Conservation (phyloP, 2,329 filamentous ascomycete genomes). For the Aureobasidium lini region DNA sequence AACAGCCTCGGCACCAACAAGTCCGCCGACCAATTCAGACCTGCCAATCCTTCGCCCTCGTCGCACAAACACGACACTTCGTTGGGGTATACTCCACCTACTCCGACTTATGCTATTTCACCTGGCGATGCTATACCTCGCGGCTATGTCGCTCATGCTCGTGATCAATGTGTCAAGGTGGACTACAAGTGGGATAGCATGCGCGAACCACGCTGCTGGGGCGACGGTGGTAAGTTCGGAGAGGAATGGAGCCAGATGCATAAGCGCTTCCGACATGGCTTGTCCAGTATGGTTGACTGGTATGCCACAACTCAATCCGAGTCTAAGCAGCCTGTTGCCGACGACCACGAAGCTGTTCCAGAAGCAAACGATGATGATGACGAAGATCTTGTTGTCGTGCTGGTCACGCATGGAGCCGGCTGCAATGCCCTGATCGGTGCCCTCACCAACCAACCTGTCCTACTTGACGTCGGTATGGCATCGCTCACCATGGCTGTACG, state of each 20-base stretch:
- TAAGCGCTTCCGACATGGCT: constrained; percentile 70
- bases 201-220: constrained; percentile 69
- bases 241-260: constrained; percentile 98
- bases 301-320: constrained; percentile 44
- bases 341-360: constrained; percentile 26
- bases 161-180: constrained; percentile 76
- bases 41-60: neutral
- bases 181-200: constrained; percentile 97
- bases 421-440: constrained; percentile 93
- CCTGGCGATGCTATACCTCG: constrained; percentile 72
- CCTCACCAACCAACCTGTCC: constrained; percentile 80
- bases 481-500: constrained; percentile 82
- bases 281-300: constrained; percentile 76
- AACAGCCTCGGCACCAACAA: constrained; percentile 30
- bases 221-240: constrained; percentile 75
- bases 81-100: constrained; percentile 61
- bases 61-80: constrained; percentile 23
- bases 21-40: neutral
- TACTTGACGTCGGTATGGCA: constrained; percentile 83
- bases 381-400: constrained; percentile 69
- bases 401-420: constrained; percentile 91
- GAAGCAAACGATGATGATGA: constrained; percentile 38
- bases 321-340: constrained; percentile 38
- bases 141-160: constrained; percentile 83
- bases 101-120: constrained; percentile 76